Conservation (phyloP, 1,284 basidiomycete genomes). For the Vanrija pseudolonga region DNA sequence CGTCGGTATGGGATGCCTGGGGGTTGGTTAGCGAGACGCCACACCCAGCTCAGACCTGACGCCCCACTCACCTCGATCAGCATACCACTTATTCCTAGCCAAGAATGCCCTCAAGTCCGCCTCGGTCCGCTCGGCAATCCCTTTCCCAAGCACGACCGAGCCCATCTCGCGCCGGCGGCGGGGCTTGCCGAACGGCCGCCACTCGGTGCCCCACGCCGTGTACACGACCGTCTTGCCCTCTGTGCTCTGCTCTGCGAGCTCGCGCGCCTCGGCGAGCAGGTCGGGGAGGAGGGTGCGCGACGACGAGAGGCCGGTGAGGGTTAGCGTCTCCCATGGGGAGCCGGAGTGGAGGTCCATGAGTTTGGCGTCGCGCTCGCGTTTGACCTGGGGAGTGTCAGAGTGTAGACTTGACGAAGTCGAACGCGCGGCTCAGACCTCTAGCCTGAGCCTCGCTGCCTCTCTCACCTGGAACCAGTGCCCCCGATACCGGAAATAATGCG, state of each 20-base stretch:
- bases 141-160: constrained; percentile 88
- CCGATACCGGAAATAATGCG: constrained; percentile 84
- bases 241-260: constrained; percentile 76
- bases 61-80: constrained; percentile 71
- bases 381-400: constrained; percentile 68
- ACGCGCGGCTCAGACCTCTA: background rate
- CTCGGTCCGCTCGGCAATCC: constrained; percentile 73
- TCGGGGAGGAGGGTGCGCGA: constrained; percentile 76
- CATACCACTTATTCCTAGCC: constrained; percentile 85
- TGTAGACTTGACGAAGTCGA: too few species aligned
- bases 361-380: constrained; percentile 85
- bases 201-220: constrained; percentile 94
- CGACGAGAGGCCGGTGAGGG: constrained; percentile 83
- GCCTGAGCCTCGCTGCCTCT: background rate
- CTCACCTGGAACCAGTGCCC: constrained; percentile 85
- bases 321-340: constrained; percentile 95
- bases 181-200: constrained; percentile 93
- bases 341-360: constrained; percentile 89
- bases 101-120: constrained; percentile 80
- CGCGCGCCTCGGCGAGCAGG: constrained; percentile 81
- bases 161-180: constrained; percentile 78
- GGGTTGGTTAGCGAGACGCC: background rate
- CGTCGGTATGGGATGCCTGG: constrained; percentile 95
- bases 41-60: too few species aligned
- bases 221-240: constrained; percentile 95